These are phyloP conservation scores for Lactarius hengduanensis DNA, from an alignment of 768 basidiomycete genomes.

Conservation along the genomic window DNA sequence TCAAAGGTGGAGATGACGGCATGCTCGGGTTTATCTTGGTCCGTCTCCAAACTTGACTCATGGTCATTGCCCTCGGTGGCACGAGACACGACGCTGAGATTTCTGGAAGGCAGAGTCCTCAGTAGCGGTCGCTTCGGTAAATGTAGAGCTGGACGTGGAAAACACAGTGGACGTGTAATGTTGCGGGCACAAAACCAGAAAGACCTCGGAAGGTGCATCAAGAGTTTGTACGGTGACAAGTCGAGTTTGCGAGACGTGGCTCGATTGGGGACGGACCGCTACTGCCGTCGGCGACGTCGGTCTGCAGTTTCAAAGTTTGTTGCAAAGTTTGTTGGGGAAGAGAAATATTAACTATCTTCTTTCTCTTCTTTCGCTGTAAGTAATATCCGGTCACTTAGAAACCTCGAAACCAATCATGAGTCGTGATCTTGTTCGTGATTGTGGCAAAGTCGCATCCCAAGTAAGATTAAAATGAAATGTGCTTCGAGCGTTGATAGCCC, in stretches of 20 bases:
- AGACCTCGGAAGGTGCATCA: slow-evolving; percentile 5
- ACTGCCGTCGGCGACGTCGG: neutral
- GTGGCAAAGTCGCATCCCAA: neutral
- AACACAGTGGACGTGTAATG: neutral
- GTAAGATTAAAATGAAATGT: neutral
- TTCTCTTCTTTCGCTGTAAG: neutral
- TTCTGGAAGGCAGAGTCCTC: slow-evolving; percentile 8
- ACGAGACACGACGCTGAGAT: neutral
- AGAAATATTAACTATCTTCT: neutral
- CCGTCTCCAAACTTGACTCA: slow-evolving; percentile 2
- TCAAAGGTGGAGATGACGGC: slow-evolving; percentile 94
- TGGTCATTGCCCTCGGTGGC: neutral
- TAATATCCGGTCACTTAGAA: neutral
- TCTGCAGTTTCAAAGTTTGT: neutral
- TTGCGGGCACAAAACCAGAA: neutral
- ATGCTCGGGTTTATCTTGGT: slow-evolving; percentile 48
- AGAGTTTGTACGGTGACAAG: neutral
- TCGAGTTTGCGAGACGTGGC: neutral
- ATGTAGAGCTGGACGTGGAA: neutral
- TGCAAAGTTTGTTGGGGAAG: neutral
- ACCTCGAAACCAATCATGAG: neutral
- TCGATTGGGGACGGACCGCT: slow-evolving; percentile 10
- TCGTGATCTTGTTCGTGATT: neutral
- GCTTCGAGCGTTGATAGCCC: neutral
- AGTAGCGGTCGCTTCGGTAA: neutral